These are phyloP conservation scores for Coemansia sp. DNA, from an alignment of 192 early-diverging fungal species.

Conservation along the genomic window DNA sequence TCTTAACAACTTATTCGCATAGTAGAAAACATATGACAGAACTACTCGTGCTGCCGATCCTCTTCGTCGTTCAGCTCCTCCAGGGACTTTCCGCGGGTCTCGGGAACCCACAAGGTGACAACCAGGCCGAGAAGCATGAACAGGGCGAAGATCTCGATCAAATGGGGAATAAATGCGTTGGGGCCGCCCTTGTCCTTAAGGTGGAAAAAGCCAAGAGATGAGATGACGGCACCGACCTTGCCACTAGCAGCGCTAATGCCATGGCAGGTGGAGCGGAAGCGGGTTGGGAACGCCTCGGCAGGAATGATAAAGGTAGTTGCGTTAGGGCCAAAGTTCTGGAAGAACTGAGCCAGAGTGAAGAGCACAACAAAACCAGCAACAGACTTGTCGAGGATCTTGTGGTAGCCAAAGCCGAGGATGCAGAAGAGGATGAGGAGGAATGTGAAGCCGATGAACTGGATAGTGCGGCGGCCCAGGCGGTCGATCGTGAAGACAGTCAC, in stretches of 20 bases:
- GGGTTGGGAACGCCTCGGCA: slow-evolving; percentile 77
- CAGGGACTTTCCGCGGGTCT: slow-evolving; percentile 8
- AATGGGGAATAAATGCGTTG: slow-evolving; percentile 60
- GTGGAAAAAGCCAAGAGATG: slow-evolving; percentile 67
- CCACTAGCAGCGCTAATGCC: slow-evolving; percentile 79
- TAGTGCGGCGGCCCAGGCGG: slow-evolving; percentile 81
- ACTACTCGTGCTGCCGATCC: background rate
- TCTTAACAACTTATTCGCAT: background rate
- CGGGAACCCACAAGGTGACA: background rate
- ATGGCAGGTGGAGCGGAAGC: slow-evolving; percentile 78
- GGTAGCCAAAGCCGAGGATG: slow-evolving; percentile 72
- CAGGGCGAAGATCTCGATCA: slow-evolving; percentile 58
- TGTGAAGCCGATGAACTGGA: slow-evolving; percentile 86
- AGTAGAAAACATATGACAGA: background rate
- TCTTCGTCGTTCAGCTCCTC: slow-evolving; percentile 12
- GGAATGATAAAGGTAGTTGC: slow-evolving; percentile 83
- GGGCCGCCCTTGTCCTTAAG: slow-evolving; percentile 70
- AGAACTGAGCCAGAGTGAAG: slow-evolving; percentile 67
- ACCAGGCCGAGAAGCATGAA: slow-evolving; percentile 6
- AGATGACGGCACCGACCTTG: slow-evolving; percentile 74
- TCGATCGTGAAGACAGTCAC: slow-evolving; percentile 88
- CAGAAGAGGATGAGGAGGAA: slow-evolving; percentile 79
- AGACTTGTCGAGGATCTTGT: slow-evolving; percentile 61
- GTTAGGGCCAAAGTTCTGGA: slow-evolving; percentile 97
- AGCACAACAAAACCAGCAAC: slow-evolving; percentile 63